Conservation (phyloP, 2,329 filamentous ascomycete species). For the Calonectria fujianensis region DNA sequence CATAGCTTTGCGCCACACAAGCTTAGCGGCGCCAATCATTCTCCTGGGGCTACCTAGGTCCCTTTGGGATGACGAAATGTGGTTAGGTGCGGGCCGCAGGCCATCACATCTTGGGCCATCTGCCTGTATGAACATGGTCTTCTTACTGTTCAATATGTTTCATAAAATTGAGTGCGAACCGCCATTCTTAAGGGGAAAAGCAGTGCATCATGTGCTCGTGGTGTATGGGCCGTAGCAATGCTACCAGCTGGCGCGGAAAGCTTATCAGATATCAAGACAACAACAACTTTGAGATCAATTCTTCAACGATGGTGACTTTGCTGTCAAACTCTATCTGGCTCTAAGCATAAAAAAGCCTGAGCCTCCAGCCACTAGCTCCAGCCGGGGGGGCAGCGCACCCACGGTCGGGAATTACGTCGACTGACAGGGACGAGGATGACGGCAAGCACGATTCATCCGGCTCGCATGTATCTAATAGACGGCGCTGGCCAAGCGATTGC, state of each 20-base stretch:
- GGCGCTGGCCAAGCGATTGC: too few species aligned
- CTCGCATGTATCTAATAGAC: too few species aligned
- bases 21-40: background rate
- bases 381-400: background rate
- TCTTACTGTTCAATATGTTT: background rate
- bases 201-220: background rate
- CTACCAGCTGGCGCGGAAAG: background rate
- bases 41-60: background rate
- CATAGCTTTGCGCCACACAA: background rate
- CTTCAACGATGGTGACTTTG: slow-evolving; percentile 11
- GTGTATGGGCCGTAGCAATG: too few species aligned
- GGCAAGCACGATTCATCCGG: background rate
- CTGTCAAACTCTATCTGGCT: background rate
- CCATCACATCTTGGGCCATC: background rate
- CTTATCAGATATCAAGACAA: background rate
- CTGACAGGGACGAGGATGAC: background rate
- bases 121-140: background rate
- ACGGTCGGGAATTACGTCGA: too few species aligned
- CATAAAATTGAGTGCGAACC: background rate
- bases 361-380: background rate
- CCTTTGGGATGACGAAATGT: background rate
- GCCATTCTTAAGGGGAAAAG: background rate
- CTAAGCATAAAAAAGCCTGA: background rate
- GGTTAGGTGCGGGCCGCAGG: background rate
- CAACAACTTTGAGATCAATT: slow-evolving; percentile 21